Evolutionary conservation across 306 rosid genomes (phyloP).

Genomic region (Oxytropis ochrocephala): DNA sequence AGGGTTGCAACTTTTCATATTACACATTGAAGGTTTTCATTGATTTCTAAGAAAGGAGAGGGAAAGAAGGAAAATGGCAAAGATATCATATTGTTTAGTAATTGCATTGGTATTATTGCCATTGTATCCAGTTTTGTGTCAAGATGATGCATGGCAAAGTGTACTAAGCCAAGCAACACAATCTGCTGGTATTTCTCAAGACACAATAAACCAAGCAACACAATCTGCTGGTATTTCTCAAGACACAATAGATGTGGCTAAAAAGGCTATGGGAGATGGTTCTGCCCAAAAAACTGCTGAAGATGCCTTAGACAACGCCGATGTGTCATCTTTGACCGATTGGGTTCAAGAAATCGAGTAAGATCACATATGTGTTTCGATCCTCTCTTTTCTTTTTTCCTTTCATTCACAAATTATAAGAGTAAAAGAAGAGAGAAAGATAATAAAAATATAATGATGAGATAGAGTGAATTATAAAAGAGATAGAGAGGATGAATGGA

Average conservation of each 20-base stretch:
- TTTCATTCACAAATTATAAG: too few relatives aligned
- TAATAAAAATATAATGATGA: too few relatives aligned
- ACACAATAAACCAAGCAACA: too few relatives aligned
- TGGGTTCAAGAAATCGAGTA: slow-evolving; percentile 22
- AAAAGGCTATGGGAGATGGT: not conserved
- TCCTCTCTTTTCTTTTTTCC: too few relatives aligned
- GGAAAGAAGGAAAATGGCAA: slow-evolving; percentile 12
- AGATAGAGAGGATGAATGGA: too few relatives aligned
- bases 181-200: slow-evolving; percentile 19
- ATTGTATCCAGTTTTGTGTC: not conserved
- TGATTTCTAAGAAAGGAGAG: not conserved
- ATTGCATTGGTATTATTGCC: slow-evolving; percentile 3
- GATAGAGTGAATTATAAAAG: too few relatives aligned
- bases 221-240: slow-evolving; percentile 16
- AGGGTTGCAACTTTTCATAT: not conserved
- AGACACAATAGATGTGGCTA: slow-evolving; percentile 12
- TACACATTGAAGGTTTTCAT: not conserved
- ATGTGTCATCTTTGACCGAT: not conserved
- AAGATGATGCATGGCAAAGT: slow-evolving; percentile 2
- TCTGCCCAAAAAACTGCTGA: not conserved
- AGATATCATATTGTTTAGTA: not conserved
- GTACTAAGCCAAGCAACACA: slow-evolving; percentile 2
- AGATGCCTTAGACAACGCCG: not conserved
- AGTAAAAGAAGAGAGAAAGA: too few relatives aligned
- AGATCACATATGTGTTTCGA: not conserved